A percentile compares a stretch with the other conserved stretches of the same genome.
These are phyloP conservation scores for Apodospora peruviana DNA, from an alignment of 495 filamentous ascomycete species.

Conservation along the genomic window DNA sequence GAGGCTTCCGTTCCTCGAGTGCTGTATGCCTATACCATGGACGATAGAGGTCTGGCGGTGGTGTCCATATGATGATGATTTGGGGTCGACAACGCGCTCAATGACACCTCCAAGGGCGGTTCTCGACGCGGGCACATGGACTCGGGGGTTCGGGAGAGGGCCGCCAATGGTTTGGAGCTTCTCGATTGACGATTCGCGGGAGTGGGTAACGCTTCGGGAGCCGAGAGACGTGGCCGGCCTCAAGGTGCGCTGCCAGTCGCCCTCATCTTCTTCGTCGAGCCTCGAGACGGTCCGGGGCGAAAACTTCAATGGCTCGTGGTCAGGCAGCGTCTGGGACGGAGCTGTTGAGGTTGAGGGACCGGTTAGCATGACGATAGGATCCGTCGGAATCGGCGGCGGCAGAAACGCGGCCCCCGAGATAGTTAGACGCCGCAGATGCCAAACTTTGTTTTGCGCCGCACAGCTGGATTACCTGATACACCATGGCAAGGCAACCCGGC, in stretches of 20 bases:
- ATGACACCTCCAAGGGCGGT: conserved; percentile 48
- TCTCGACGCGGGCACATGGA: conserved; percentile 29
- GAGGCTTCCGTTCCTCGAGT: conserved; percentile 78
- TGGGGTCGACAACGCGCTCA: conserved; percentile 55
- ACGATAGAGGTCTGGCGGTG: conserved; percentile 93
- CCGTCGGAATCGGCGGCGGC: neutral
- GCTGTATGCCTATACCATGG: conserved; percentile 84
- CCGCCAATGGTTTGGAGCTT: conserved; percentile 40
- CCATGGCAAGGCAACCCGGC: neutral
- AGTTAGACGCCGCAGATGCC: neutral
- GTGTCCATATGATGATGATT: conserved; percentile 65
- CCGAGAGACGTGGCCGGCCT: conserved; percentile 31
- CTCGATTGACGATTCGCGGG: conserved; percentile 45
- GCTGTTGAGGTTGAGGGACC: conserved; percentile 32
- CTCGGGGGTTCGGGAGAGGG: conserved; percentile 21
- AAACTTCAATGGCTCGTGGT: conserved; percentile 42
- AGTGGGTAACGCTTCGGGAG: conserved; percentile 36
- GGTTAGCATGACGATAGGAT: conserved; percentile 17
- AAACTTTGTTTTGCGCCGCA: neutral
- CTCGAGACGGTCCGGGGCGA: conserved; percentile 36
- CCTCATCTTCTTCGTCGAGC: conserved; percentile 36
- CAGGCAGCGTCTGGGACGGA: conserved; percentile 49
- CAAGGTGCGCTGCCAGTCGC: conserved; percentile 41
- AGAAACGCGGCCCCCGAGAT: neutral
- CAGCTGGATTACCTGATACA: neutral